Base-by-base conservation (phyloP, 768 basidiomycete genomes). In the Podaxis carcinomalis region DNA sequence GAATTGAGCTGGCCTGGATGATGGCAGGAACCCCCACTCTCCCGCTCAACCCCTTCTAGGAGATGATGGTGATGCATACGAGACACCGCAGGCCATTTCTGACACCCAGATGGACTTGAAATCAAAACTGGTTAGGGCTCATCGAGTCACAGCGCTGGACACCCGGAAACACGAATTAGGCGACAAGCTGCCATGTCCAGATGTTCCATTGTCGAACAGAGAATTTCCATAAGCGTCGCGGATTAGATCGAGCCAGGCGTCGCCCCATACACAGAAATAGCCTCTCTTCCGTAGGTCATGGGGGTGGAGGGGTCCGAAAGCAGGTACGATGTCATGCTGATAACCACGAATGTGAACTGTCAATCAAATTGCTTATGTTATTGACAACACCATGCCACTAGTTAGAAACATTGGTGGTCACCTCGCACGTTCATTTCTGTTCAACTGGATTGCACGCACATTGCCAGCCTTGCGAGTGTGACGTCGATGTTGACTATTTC, bases 1-100 rank as follows among this genome's bases (percentile, higher is more conserved):
- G 35, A 37, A 25, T n/a, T 32, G 56, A 57, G n/a, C 56, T 28
- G 44, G 56, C 47, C 56, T 49, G 56, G 11, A 47, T 49, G 32
- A 21, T 50, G 32, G 32, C 19, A n/a, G 13, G 23, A 11, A n/a
- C 35, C 36, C 52, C n/a, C 16, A 52, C n/a, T 7, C 19, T 39
- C 3, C 19, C 52, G 36, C 35, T n/a, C n/a, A 37, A 19, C 35
- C 35, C 52, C 52, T 36, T 39, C 52, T 5, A 19, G 51, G 32
- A 19, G 35, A 25, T 52, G 35, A n/a, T 52, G 35, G 9, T 35
- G 52, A 2, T 14, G 19, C 36, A 44, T 44, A 14, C 6, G 42
- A 44, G 42, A 44, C 6, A 19, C 19, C 16, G 42, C 21, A 19
- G 42, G 19, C n/a, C 14, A 16, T 19, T 44, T 6, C 16, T 44